Evolutionary conservation across 106 monocot species (phyloP), one percentile per base, ranked within the genome.

Genomic region (Alisma plantagoaquatica): DNA sequence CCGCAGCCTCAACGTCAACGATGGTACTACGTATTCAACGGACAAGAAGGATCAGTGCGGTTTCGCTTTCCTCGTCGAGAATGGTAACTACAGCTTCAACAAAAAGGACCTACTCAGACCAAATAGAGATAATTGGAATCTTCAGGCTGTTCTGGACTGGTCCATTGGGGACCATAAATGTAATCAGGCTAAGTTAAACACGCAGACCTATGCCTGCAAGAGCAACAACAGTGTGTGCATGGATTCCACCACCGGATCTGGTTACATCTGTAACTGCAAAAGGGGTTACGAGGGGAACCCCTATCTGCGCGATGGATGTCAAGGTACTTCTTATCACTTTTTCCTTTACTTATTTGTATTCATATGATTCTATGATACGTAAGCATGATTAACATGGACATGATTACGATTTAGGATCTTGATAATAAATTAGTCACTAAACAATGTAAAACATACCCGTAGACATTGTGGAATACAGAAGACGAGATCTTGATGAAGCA

Each of bases 271-370:
- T 28, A 27, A 25, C 2, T 44, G 59, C 43, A 8, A 23, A 0
- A 0, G 4, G 11, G 59, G 59, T 0, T 59, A 25, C 59, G 16
- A 44, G 26, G 59, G 59, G 10, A 59, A 59, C 42, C 59, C 59
- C 0, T 59, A 43, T 27, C 59, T 59, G 0, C 43, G 1, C 15
- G 43, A 27, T 2, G 43, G 59, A 3, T 59, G 59, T 44, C 15
- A 43, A 41, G 59, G 59, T 59, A 57, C 35, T 14, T 38, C n/a
- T n/a, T n/a, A n/a, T n/a, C n/a, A n/a, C n/a, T n/a, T n/a, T n/a
- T n/a, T n/a, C n/a, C n/a, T n/a, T n/a, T n/a, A n/a, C n/a, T n/a
- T n/a, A n/a, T n/a, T n/a, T n/a, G n/a, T n/a, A n/a, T n/a, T n/a
- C n/a, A n/a, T n/a, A n/a, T n/a, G n/a, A n/a, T n/a, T n/a, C n/a